Evolutionary conservation across 805 yeast genomes (phyloP), one percentile per base, ranked within the genome.

Genomic region (Kluyveromyces siamensis): DNA sequence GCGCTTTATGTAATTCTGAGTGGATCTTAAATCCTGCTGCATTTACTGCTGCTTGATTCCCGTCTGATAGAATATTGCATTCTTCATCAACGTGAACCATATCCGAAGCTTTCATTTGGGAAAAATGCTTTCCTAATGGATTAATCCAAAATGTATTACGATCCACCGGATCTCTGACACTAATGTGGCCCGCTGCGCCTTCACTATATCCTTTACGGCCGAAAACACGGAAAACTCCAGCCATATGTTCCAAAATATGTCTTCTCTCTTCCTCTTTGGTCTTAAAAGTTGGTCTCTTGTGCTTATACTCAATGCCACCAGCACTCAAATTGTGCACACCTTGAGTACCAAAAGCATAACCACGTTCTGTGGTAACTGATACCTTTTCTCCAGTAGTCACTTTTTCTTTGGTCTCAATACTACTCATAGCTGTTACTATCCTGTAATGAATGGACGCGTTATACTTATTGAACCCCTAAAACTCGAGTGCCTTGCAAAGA

Each of bases 81-180:
- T 75, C 69, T 55, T 74, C 78, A 59, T 79, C 82, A 9, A 73
- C 75, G 45, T 77, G 79, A 7, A 82, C 84, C 75, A 82, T 72
- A 55, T 81, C 87, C 17, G 77, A 69, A 27, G 80, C 84, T 55
- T 71, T 76, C 60, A 82, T 67, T 41, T 76, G 60, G 18, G 77
- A 73, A 63, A 84, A 87, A 65, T 87, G 96, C 55, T 73, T 75
- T n/a, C 84, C 91, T 53, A 87, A 70, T 5, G 96, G 96, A 67
- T 87, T 87, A 63, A 87, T 85, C 96, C 96, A 87, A 64, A 87
- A 87, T 2, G 91, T 84, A 42, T 72, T 63, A n/a, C 84, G 84
- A 53, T 83, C 80, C 41, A 84, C 80, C 2, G 96, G 96, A 60
- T 87, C 96, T 56, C 93, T 75, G 11, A 87, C 75, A 8, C 93